These are phyloP conservation scores for Gymnopus androsaceus DNA, from an alignment of 1,284 basidiomycete species.

Conservation along the genomic window DNA sequence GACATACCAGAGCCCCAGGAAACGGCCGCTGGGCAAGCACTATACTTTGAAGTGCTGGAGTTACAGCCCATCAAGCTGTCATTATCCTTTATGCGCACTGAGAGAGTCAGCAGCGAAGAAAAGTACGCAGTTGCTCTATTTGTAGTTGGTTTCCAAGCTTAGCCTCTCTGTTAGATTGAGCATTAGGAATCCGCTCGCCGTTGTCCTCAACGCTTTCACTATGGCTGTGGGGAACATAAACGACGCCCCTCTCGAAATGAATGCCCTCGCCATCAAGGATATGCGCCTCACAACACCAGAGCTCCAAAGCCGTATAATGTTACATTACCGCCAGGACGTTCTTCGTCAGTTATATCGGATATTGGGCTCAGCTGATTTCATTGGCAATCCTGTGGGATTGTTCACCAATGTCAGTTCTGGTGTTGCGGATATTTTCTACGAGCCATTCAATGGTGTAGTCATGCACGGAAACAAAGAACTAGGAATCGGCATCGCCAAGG, in stretches of 20 bases:
- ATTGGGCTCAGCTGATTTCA: constrained; percentile 95
- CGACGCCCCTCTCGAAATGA: constrained; percentile 94
- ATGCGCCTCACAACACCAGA: constrained; percentile 88
- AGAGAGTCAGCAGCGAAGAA: constrained; percentile 89
- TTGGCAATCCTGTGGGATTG: constrained; percentile 90
- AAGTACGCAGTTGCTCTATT: constrained; percentile 58
- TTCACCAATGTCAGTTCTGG: constrained; percentile 99
- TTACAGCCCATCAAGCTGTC: constrained; percentile 93
- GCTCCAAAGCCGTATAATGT: constrained; percentile 81
- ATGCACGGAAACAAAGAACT: constrained; percentile 97
- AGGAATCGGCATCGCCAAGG: constrained; percentile 96
- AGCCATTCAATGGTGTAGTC: constrained; percentile 96
- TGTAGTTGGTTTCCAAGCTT: neutral
- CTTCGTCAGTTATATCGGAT: constrained; percentile 95
- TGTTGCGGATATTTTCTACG: constrained; percentile 99
- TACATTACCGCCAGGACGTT: constrained; percentile 95
- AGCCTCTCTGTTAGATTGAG: constrained; percentile 60
- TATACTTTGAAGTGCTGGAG: constrained; percentile 98
- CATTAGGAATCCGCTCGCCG: constrained; percentile 90
- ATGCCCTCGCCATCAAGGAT: constrained; percentile 93
- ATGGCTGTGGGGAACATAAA: constrained; percentile 99
- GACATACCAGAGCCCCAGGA: constrained; percentile 81
- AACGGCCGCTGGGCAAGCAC: constrained; percentile 67
- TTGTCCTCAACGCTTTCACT: constrained; percentile 91
- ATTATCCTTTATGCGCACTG: constrained; percentile 96